These are phyloP conservation scores for Paraphoma sp. DNA, from an alignment of 2,329 filamentous ascomycete species.

Conservation along the genomic window DNA sequence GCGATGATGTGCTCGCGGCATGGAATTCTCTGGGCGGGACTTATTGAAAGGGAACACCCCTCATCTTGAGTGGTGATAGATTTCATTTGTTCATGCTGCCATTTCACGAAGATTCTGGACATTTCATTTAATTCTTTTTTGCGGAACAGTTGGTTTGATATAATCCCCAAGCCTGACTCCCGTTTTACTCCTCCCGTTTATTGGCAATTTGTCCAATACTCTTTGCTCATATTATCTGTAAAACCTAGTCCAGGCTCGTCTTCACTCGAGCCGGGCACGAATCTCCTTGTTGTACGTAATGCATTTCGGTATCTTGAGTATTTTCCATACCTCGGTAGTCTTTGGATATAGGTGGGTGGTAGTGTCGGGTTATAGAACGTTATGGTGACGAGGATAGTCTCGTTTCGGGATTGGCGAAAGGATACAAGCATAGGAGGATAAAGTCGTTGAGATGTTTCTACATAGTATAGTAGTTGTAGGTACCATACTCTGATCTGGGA, in stretches of 20 bases:
- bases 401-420: not conserved
- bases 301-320: not conserved
- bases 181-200: not conserved
- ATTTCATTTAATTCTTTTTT: not conserved
- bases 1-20: slow-evolving; percentile 55
- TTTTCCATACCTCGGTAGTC: not conserved
- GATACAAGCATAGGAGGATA: no score
- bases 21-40: slow-evolving; percentile 55
- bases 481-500: no score
- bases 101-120: not conserved
- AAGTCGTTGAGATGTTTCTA: no score
- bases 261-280: not conserved
- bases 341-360: not conserved
- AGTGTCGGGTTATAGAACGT: not conserved
- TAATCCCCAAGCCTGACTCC: not conserved
- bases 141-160: not conserved
- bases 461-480: no score
- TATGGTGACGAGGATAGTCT: not conserved
- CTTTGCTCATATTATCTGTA: not conserved
- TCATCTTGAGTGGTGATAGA: no score
- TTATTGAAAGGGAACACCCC: slow-evolving; percentile 15
- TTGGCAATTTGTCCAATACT: not conserved
- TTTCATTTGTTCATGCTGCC: not conserved
- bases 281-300: not conserved
- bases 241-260: not conserved